Evolutionary conservation across 495 filamentous ascomycete species (phyloP).

Genomic region (Penicillium parvum): DNA sequence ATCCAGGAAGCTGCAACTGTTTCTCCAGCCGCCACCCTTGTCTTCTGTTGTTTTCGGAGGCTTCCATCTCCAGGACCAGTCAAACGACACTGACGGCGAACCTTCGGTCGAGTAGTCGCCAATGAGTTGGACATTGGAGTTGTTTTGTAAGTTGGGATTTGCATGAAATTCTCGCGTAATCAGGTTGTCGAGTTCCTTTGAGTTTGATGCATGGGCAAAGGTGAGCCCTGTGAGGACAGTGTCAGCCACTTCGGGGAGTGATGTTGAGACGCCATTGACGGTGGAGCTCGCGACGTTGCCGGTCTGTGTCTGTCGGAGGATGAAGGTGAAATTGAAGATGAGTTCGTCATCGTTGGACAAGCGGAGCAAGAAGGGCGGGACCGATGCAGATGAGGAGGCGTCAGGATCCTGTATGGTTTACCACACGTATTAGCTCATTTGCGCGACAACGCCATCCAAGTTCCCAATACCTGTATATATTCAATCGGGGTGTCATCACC

Average conservation of each 20-base stretch:
- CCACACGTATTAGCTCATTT: not conserved
- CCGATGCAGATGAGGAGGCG: conserved; percentile 43
- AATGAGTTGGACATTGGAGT: conserved; percentile 88
- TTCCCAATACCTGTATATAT: conserved; percentile 75
- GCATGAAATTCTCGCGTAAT: conserved; percentile 94
- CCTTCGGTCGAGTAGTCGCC: conserved; percentile 83
- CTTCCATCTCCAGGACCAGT: conserved; percentile 96
- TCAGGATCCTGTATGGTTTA: conserved; percentile 69
- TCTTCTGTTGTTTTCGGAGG: conserved; percentile 82
- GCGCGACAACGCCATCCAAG: not conserved
- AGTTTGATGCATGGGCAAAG: conserved; percentile 80
- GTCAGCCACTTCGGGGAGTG: conserved; percentile 50
- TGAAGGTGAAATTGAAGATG: conserved; percentile 85
- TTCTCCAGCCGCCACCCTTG: conserved; percentile 88
- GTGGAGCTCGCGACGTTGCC: conserved; percentile 38
- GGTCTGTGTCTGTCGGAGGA: conserved; percentile 65
- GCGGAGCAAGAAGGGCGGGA: conserved; percentile 78
- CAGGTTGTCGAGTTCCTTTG: conserved; percentile 85
- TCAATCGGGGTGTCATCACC: conserved; percentile 76
- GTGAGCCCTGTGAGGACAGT: conserved; percentile 85
- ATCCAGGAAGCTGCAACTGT: conserved; percentile 92
- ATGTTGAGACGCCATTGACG: conserved; percentile 48
- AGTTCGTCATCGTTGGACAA: conserved; percentile 88
- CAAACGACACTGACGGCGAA: conserved; percentile 77
- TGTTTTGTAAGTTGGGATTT: conserved; percentile 96